Percentiles rank a stretch among this genome's conserved stretches.
Evolutionary conservation across 1,284 basidiomycete genomes (phyloP).

Genomic region (Sporisorium scitamineum): DNA sequence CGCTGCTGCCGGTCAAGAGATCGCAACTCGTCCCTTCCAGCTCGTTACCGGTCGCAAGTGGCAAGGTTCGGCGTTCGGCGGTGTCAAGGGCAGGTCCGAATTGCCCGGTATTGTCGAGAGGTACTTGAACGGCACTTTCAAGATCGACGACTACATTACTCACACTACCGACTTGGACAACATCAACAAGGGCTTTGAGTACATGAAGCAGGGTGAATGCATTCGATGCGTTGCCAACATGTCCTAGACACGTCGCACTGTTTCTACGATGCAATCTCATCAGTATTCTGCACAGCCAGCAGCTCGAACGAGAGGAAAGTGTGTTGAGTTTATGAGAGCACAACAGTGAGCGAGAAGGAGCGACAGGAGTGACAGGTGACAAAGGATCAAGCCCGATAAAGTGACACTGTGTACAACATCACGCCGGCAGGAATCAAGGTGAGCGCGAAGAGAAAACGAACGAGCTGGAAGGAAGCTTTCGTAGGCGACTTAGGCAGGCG

Average conservation of each 20-base stretch:
- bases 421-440: neutral
- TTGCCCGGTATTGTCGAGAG: slow-evolving; percentile 65
- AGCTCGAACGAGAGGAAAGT: neutral
- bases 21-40: slow-evolving; percentile 87
- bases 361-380: neutral
- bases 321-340: neutral
- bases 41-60: slow-evolving; percentile 93
- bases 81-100: slow-evolving; percentile 96
- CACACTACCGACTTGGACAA: slow-evolving; percentile 74
- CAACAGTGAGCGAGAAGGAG: neutral
- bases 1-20: slow-evolving; percentile 90
- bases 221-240: slow-evolving; percentile 77
- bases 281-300: neutral
- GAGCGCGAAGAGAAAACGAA: neutral
- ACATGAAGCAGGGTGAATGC: slow-evolving; percentile 94
- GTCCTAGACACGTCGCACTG: slow-evolving; percentile 15
- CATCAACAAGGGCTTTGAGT: slow-evolving; percentile 89
- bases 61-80: slow-evolving; percentile 96
- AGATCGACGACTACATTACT: slow-evolving; percentile 71
- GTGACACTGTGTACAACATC: too few species aligned
- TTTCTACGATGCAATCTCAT: neutral
- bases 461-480: neutral
- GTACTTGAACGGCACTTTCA: slow-evolving; percentile 67
- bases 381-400: neutral
- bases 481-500: neutral